Evolutionary conservation across 2,329 filamentous ascomycete genomes (phyloP), one percentile per base, ranked within the genome.

Genomic region (Fusarium redolens): DNA sequence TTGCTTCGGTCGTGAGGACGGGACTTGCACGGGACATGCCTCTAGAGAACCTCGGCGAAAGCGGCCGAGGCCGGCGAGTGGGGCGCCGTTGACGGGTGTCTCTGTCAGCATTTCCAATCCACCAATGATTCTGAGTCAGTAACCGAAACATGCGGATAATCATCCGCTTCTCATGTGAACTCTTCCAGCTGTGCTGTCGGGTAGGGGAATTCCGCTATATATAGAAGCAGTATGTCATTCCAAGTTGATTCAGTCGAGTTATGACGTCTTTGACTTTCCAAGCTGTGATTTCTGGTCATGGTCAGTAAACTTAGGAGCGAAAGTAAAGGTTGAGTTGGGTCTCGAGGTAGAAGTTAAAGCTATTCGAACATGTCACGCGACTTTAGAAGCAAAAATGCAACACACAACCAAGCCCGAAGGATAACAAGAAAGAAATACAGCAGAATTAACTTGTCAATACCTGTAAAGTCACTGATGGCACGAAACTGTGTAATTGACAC

Each of bases 21-120:
- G 25, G 35, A 31, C 40, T 38, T 43, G 40, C 41, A 45, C 54
- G 62, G 47, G 30, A 40, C n/a, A 54, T 43, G 40, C 28, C 47
- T 50, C 14, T 50, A 48, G 18, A 74, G 71, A 73, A 74, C 71
- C 71, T 74, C 71, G 71, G 71, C 71, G 71, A 73, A 74, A 52
- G 71, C 71, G 65, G 55, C 67, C 71, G 67, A 73, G 59, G 66
- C 62, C 67, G 63, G 63, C 37, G 45, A 38, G 71, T 71, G 71
- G 71, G 71, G 57, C 38, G 30, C 59, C 47, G 56, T 65, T 74
- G 54, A 57, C 31, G 54, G 54, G 18, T 56, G 40, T 59, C 60
- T 73, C 59, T 52, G 71, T 73, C 60, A 73, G 71, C 71, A 73
- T 73, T 74, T 74, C 45, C 67, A 73, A 73, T 73, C 70, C 33